These are phyloP conservation scores for Rhizopogon vinicolor DNA, from an alignment of 768 basidiomycete species.

Conservation along the genomic window DNA sequence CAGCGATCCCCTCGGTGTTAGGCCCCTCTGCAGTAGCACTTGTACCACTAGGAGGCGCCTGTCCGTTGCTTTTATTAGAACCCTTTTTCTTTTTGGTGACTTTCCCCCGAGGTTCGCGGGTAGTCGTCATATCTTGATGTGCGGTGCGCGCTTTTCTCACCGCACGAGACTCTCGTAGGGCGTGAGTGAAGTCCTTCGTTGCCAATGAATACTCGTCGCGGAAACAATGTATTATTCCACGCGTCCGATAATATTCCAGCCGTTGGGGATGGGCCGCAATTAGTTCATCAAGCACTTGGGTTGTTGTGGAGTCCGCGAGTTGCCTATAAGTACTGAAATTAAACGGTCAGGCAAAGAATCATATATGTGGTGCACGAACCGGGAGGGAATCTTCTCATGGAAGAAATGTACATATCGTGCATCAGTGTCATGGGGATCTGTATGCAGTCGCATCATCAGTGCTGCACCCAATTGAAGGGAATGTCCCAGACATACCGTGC, in stretches of 20 bases:
- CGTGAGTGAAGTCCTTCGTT: slow-evolving; percentile 76
- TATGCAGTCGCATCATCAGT: slow-evolving; percentile 3
- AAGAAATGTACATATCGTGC: slow-evolving; percentile 92
- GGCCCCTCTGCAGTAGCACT: slow-evolving; percentile 39
- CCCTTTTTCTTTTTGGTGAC: slow-evolving; percentile 54
- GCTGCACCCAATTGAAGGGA: neutral
- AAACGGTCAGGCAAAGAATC: slow-evolving; percentile 12
- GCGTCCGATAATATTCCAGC: slow-evolving; percentile 81
- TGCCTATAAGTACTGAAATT: slow-evolving; percentile 46
- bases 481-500: slow-evolving; percentile 39
- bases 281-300: slow-evolving; percentile 73
- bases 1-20: slow-evolving; percentile 41
- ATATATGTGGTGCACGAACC: slow-evolving; percentile 42
- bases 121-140: slow-evolving; percentile 42
- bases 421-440: slow-evolving; percentile 74
- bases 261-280: slow-evolving; percentile 70
- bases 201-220: slow-evolving; percentile 76
- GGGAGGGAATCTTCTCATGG: slow-evolving; percentile 91
- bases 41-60: slow-evolving; percentile 67
- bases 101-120: slow-evolving; percentile 34
- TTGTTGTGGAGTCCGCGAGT: slow-evolving; percentile 79
- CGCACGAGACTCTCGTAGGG: slow-evolving; percentile 71
- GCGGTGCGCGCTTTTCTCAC: slow-evolving; percentile 58
- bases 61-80: slow-evolving; percentile 47
- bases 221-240: slow-evolving; percentile 89